A percentile compares a stretch with the other conserved stretches of the same genome.
Conservation (phyloP, 1,284 basidiomycete species). For the Takashimella koratensis region DNA sequence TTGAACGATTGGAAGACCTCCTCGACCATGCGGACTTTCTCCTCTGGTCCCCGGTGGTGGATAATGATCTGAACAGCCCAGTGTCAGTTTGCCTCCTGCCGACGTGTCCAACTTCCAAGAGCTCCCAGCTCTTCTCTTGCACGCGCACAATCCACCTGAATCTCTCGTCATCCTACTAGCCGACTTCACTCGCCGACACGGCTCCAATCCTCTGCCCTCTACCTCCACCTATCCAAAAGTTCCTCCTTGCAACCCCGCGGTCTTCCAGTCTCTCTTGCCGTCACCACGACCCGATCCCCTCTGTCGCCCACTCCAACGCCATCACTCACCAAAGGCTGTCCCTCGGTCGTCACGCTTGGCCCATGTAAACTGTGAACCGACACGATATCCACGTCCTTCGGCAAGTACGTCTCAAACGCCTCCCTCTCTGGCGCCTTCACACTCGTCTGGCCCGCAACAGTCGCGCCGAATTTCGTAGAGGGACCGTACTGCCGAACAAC, state of each 20-base stretch:
- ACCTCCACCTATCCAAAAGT: too few relatives aligned
- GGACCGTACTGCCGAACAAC: constrained; percentile 89
- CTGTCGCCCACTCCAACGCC: background rate
- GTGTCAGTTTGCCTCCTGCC: too few relatives aligned
- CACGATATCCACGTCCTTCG: constrained; percentile 79
- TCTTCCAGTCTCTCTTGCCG: background rate
- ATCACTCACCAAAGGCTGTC: constrained; percentile 76
- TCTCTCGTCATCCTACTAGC: background rate
- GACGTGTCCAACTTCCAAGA: too few relatives aligned
- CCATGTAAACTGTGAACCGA: constrained; percentile 95
- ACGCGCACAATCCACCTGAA: too few relatives aligned
- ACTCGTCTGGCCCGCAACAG: constrained; percentile 93
- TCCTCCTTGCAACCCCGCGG: background rate
- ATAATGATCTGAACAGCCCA: constrained; percentile 86
- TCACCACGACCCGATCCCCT: background rate
- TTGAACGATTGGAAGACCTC: constrained; percentile 75
- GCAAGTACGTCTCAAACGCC: constrained; percentile 88
- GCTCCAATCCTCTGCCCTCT: too few relatives aligned
- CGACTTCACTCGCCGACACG: too few relatives aligned
- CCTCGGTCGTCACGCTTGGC: constrained; percentile 82
- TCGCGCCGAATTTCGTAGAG: constrained; percentile 86
- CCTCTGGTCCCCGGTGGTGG: constrained; percentile 74
- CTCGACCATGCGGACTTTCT: constrained; percentile 74
- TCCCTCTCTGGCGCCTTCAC: constrained; percentile 91
- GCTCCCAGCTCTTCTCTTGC: too few relatives aligned